These are phyloP conservation scores for Porcisia deanei DNA, from an alignment of 208 protist genomes.

Conservation along the genomic window DNA sequence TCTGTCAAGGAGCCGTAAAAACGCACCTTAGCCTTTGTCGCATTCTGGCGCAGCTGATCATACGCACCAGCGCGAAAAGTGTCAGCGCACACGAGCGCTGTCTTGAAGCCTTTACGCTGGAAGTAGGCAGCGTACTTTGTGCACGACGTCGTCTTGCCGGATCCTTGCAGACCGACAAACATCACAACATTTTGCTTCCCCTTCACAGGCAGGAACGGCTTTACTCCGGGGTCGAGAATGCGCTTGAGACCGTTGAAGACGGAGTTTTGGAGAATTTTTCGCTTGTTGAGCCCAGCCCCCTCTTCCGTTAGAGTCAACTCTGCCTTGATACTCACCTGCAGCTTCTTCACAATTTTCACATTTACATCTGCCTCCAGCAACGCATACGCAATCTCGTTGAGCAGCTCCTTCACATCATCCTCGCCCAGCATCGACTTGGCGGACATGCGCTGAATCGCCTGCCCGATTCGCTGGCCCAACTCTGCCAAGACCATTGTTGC, in stretches of 20 bases:
- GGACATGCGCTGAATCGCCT: conserved; percentile 93
- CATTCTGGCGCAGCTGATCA: conserved; percentile 99
- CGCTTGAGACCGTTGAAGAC: conserved; percentile 96
- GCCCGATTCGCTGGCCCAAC: conserved; percentile 92
- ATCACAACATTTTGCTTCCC: conserved; percentile 98
- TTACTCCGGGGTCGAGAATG: conserved; percentile 97
- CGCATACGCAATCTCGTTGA: conserved; percentile 96
- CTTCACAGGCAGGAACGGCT: conserved; percentile 96
- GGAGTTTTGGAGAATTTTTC: conserved; percentile 95
- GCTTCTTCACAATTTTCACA: conserved; percentile 91
- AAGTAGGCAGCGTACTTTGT: conserved; percentile 98
- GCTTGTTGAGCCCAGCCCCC: conserved; percentile 95
- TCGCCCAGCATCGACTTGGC: conserved; percentile 94
- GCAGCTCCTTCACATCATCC: conserved; percentile 93
- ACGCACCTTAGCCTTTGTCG: conserved; percentile 97
- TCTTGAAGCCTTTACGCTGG: conserved; percentile 95
- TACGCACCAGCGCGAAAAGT: conserved; percentile 98
- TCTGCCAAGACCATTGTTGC: conserved; percentile 92
- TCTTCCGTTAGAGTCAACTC: conserved; percentile 94
- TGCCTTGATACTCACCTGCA: conserved; percentile 94
- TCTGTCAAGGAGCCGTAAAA: conserved; percentile 98
- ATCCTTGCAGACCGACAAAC: conserved; percentile 99
- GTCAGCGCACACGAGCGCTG: conserved; percentile 98
- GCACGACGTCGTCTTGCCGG: conserved; percentile 98
- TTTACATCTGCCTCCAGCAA: conserved; percentile 98